Conservation (phyloP, 1,284 basidiomycete genomes). For the Heterobasidion parviporum region DNA sequence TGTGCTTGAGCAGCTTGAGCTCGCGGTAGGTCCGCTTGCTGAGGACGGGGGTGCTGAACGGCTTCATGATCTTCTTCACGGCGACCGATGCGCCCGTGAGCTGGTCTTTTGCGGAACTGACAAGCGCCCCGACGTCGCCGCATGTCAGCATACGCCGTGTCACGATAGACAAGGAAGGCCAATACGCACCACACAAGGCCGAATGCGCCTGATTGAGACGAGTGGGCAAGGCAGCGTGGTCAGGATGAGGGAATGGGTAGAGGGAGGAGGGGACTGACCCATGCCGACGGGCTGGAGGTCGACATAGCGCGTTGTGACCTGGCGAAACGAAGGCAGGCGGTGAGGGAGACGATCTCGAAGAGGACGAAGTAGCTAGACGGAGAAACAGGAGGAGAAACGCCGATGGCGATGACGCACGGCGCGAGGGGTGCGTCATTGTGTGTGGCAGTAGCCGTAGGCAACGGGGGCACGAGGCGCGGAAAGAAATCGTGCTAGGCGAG, state of each 20-base stretch:
- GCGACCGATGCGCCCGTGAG: constrained; percentile 91
- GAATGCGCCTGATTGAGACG: constrained; percentile 64
- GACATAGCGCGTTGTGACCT: constrained; percentile 98
- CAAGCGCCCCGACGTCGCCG: background rate
- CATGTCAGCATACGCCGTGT: background rate
- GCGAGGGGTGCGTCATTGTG: too few relatives aligned
- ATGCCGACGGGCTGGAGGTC: constrained; percentile 99
- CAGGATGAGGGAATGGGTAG: constrained; percentile 11
- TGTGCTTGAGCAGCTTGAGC: constrained; percentile 97
- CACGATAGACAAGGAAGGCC: background rate
- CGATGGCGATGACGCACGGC: too few relatives aligned
- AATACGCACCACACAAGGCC: constrained; percentile 84
- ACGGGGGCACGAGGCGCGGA: too few relatives aligned
- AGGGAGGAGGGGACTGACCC: constrained; percentile 48
- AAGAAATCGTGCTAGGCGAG: background rate
- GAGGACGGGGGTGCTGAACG: constrained; percentile 96
- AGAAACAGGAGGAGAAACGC: background rate
- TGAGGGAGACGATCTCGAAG: background rate
- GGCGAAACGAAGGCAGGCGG: constrained; percentile 9
- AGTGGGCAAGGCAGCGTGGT: constrained; percentile 8
- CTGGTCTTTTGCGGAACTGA: constrained; percentile 95
- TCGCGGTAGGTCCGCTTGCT: constrained; percentile 97
- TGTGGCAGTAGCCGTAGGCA: too few relatives aligned
- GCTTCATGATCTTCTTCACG: constrained; percentile 99
- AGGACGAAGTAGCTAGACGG: too few relatives aligned